Evolutionary conservation across 805 yeast genomes (phyloP).

Genomic region (Ogataea paradorogensis): DNA sequence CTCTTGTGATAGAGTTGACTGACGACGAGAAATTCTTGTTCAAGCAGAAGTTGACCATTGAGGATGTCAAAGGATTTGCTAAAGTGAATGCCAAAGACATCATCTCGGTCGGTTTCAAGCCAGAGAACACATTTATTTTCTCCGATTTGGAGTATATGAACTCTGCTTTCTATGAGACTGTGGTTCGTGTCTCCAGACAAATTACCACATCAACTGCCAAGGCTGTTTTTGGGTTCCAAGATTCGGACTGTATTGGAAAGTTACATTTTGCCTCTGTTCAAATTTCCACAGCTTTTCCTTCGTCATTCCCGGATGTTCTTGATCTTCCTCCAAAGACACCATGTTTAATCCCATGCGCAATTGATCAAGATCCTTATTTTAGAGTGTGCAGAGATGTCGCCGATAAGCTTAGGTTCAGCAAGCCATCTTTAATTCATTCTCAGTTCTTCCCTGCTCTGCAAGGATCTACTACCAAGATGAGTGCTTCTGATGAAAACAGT

Average conservation of each 20-base stretch:
- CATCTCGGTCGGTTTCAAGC: constrained; percentile 90
- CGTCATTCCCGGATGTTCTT: constrained; percentile 90
- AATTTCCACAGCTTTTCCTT: constrained; percentile 93
- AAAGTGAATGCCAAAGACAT: constrained; percentile 87
- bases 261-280: constrained; percentile 94
- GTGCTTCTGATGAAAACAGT: constrained; percentile 85
- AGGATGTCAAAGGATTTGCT: constrained; percentile 80
- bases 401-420: constrained; percentile 80
- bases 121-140: constrained; percentile 91
- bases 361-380: constrained; percentile 98
- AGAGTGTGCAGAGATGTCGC: constrained; percentile 98
- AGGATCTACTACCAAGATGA: constrained; percentile 95
- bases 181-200: constrained; percentile 87
- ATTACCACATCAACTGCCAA: constrained; percentile 96
- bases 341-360: constrained; percentile 97
- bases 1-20: constrained; percentile 88
- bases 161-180: constrained; percentile 90
- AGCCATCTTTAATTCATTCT: constrained; percentile 90
- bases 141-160: constrained; percentile 93
- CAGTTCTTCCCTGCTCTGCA: constrained; percentile 97
- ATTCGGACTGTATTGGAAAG: constrained; percentile 92
- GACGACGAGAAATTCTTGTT: constrained; percentile 97
- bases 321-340: constrained; percentile 88
- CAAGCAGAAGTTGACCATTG: constrained; percentile 84
- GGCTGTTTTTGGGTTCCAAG: constrained; percentile 95